Base-by-base conservation (phyloP, 1,284 basidiomycete genomes). In the Boletus semigastroideus region DNA sequence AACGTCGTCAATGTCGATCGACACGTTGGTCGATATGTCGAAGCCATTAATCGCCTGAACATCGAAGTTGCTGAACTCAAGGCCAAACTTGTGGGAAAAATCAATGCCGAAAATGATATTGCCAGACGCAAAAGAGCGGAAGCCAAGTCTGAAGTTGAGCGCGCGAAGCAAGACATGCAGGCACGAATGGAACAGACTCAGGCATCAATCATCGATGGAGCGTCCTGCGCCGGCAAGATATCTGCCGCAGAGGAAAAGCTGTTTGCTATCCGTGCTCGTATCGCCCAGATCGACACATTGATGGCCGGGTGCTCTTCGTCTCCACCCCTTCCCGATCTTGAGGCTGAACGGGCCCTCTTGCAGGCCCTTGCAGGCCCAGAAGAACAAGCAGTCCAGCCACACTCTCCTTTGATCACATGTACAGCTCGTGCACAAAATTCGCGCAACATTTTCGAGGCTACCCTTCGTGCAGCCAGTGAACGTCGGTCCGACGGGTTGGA, bases 1-100 rank as follows among this genome's bases (percentile, higher is more conserved):
- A 98, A 98, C 67, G 90, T 95, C 37, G 88, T 94, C 61, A 94
- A 94, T 55, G 91, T 96, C 55, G 88, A 96, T 62, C 82, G 94
- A 11, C 92, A 96, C 63, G 93, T 96, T 53, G 91, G 90, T 22
- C 91, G 89, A 70, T 98, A 97, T 64, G 90, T 98, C 31, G 90
- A 94, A 70, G 92, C 92, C 48, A 98, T 98, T 64, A 92, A 92
- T 67, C 75, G 90, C 51, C 84, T 94, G 57, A 92, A 93, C 63
- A 70, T 79, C 42, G 90, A 94, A 69, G 85, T 94, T 51, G 80
- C 84, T 25, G 90, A 95, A 61, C 83, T 98, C 58, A 94, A 96
- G 69, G 83, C 82, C 33, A 91, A 90, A 71, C 76, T 97, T 43
- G 81, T 86, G 5, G 88, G 83, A 17, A 89, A 84, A 69, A 73